These are phyloP conservation scores for Starmera dryadoides DNA, from an alignment of 805 yeast genomes.

Conservation along the genomic window DNA sequence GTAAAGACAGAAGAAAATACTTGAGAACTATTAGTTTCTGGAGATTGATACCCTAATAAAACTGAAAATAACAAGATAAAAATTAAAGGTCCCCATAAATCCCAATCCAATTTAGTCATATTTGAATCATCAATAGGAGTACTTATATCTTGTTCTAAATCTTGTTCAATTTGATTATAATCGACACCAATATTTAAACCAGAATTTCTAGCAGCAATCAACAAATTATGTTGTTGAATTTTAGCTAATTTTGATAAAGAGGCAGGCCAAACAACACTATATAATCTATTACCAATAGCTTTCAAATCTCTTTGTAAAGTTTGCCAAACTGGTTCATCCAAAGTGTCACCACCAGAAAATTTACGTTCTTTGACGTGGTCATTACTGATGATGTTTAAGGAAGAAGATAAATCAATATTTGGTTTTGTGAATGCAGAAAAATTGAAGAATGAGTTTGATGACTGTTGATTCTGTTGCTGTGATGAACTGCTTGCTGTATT, in stretches of 20 bases:
- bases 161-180: constrained; percentile 21
- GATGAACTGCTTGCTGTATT: constrained; percentile 1
- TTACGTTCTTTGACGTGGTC: constrained; percentile 20
- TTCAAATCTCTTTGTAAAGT: constrained; percentile 43
- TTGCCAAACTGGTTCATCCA: constrained; percentile 59
- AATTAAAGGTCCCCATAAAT: constrained; percentile 65
- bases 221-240: constrained; percentile 21
- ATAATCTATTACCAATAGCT: constrained; percentile 34
- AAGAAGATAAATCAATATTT: constrained; percentile 22
- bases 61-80: constrained; percentile 52
- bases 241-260: constrained; percentile 22
- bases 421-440: constrained; percentile 21
- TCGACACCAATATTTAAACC: constrained; percentile 23
- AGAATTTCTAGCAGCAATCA: constrained; percentile 21
- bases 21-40: constrained; percentile 31
- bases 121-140: constrained; percentile 18
- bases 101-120: constrained; percentile 41
- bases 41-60: constrained; percentile 26
- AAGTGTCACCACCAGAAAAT: constrained; percentile 59
- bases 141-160: constrained; percentile 19
- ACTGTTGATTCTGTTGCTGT: constrained; percentile 2
- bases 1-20: constrained; percentile 62
- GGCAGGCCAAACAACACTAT: constrained; percentile 36
- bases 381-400: constrained; percentile 22
- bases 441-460: constrained; percentile 16